Evolutionary conservation across 768 basidiomycete species (phyloP).

Genomic region (Holtermannia corniformis): DNA sequence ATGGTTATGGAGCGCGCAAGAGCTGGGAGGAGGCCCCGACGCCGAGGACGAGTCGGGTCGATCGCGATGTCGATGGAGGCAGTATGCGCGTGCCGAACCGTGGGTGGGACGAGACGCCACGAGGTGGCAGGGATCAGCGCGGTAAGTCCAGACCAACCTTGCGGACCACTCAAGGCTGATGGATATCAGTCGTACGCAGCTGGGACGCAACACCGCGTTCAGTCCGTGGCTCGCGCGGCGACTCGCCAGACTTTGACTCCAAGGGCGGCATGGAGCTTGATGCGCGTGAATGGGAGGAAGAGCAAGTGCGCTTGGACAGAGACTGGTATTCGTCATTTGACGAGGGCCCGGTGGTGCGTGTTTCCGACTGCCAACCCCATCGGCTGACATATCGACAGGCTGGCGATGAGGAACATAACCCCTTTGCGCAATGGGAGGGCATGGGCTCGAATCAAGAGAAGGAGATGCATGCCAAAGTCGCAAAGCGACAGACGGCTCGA

Average conservation of each 20-base stretch:
- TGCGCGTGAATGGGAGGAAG: constrained; percentile 91
- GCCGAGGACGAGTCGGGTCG: constrained; percentile 24
- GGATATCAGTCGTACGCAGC: constrained; percentile 40
- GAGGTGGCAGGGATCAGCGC: constrained; percentile 51
- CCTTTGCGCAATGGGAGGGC: constrained; percentile 87
- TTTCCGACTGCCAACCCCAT: not conserved
- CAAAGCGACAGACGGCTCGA: constrained; percentile 76
- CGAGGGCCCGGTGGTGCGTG: constrained; percentile 61
- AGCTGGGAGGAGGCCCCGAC: constrained; percentile 40
- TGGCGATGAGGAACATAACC: constrained; percentile 86
- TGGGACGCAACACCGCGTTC: constrained; percentile 40
- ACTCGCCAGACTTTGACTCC: constrained; percentile 20
- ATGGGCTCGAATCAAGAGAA: constrained; percentile 44
- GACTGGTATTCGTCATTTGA: constrained; percentile 96
- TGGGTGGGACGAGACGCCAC: constrained; percentile 88
- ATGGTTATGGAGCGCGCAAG: constrained; percentile 13
- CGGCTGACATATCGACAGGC: constrained; percentile 19
- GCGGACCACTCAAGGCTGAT: no score
- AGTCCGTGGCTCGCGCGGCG: constrained; percentile 7
- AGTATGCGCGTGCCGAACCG: constrained; percentile 85
- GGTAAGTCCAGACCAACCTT: no score
- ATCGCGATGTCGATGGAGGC: constrained; percentile 43
- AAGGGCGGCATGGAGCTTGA: constrained; percentile 47
- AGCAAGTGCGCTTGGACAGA: constrained; percentile 79
- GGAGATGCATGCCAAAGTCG: constrained; percentile 37